A percentile compares a stretch with the other conserved stretches of the same genome.
Evolutionary conservation across 148 eudicot species (phyloP).

Genomic region (Nepenthes gracilis): DNA sequence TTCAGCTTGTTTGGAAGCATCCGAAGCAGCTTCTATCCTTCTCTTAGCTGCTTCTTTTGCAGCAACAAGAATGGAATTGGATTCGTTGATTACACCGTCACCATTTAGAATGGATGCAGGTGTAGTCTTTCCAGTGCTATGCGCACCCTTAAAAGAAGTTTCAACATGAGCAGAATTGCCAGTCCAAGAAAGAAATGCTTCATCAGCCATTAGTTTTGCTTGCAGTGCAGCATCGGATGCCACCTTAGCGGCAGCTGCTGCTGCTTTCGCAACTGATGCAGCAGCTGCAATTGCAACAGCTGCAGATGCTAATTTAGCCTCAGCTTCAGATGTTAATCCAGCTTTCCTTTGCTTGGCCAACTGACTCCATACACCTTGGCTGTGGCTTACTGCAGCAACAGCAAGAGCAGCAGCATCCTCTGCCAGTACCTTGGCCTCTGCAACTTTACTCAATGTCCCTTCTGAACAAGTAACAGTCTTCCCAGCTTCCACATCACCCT

Average conservation of each 20-base stretch:
- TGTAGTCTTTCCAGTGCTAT: constrained; percentile 25
- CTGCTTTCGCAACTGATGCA: constrained; percentile 83
- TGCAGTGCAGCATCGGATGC: constrained; percentile 72
- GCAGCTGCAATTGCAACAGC: constrained; percentile 83
- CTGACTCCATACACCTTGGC: constrained; percentile 60
- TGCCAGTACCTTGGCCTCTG: constrained; percentile 69
- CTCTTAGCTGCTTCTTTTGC: constrained; percentile 82
- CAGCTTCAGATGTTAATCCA: constrained; percentile 48
- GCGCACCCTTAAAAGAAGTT: constrained; percentile 10
- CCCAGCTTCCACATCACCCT: constrained; percentile 18
- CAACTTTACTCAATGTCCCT: constrained; percentile 37
- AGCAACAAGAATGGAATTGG: constrained; percentile 57
- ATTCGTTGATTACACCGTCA: constrained; percentile 25
- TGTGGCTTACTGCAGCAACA: constrained; percentile 46
- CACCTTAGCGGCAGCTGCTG: constrained; percentile 89
- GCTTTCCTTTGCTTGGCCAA: constrained; percentile 44
- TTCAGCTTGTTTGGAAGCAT: constrained; percentile 90
- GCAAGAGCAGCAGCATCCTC: constrained; percentile 68
- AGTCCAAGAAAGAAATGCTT: constrained; percentile 29
- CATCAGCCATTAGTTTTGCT: constrained; percentile 82
- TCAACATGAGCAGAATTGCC: constrained; percentile 1
- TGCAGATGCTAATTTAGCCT: constrained; percentile 67
- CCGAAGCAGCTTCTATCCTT: constrained; percentile 85
- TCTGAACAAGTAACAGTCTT: constrained; percentile 23
- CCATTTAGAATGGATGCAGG: constrained; percentile 40